Evolutionary conservation across 306 rosid genomes (phyloP).

Genomic region (Prunus kanzakura): DNA sequence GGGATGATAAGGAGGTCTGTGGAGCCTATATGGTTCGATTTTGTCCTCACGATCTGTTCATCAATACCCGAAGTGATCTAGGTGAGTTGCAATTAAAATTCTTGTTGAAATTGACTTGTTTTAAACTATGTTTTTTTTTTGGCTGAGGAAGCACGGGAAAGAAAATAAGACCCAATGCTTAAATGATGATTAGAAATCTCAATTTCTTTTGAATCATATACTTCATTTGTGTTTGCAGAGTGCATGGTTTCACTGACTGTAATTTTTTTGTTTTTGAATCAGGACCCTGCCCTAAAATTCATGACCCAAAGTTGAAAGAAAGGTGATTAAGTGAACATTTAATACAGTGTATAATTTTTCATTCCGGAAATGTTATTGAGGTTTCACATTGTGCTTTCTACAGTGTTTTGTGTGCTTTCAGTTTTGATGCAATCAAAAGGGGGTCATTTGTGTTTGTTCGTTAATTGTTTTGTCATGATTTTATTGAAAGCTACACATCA

Average conservation of each 20-base stretch:
- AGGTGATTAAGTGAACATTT: slow-evolving; percentile 44
- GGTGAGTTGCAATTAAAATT: slow-evolving; percentile 47
- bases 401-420: not conserved
- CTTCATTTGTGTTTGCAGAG: slow-evolving; percentile 6
- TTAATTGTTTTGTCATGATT: not conserved
- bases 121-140: not conserved
- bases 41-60: slow-evolving; percentile 97
- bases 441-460: not conserved
- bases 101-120: not conserved
- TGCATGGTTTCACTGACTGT: slow-evolving; percentile 3
- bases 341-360: not conserved
- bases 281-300: slow-evolving; percentile 90
- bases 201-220: not conserved
- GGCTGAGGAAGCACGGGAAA: not conserved
- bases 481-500: not conserved
- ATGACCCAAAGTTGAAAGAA: slow-evolving; percentile 93
- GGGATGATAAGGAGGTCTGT: slow-evolving; percentile 97
- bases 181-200: not conserved
- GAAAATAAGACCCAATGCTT: not conserved
- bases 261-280: slow-evolving; percentile 19
- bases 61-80: slow-evolving; percentile 93
- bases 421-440: not conserved
- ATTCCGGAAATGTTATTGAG: not conserved
- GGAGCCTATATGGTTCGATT: slow-evolving; percentile 94
- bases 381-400: not conserved